Evolutionary conservation across 208 protist genomes (phyloP), one percentile per base, ranked within the genome.

Genomic region (Blechomonas ayalai): DNA sequence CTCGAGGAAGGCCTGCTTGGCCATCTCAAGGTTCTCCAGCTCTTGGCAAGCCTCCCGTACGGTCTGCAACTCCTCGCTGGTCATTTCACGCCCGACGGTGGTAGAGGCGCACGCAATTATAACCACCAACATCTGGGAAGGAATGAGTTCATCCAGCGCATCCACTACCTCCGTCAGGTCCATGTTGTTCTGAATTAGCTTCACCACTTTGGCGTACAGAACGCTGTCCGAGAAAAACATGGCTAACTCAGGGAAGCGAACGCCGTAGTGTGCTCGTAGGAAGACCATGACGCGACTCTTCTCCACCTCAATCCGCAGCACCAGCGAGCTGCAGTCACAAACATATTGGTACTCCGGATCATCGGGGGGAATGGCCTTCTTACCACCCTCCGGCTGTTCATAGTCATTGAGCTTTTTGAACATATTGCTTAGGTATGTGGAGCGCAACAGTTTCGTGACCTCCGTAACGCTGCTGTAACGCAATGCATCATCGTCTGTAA

Each of bases 1-100:
- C 55, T 95, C 85, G 4, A 96, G 72, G 53, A 96, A 90, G 2
- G 76, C 86, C 52, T 94, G 85, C 53, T 95, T 95, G 3, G 82
- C 82, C 59, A 86, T 73, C 50, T 96, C 87, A 16, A 96, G 72
- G 38, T 79, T 87, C 35, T 90, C 77, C 52, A 96, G 77, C 67
- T 94, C 85, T 38, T 90, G 73, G 46, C 82, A 92, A 29, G 88
- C 87, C 37, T 91, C 78, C 10, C 76, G 23, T 5, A 92, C 67
- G 16, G 67, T 65, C 13, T 69, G 57, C 34, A 86, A 42, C 60
- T 92, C 80, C 37, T 78, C 73, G 1, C 45, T 45, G 13, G 28
- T 47, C 26, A 94, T 44, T 22, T 82, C 73, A 9, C 82, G 66
- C 7, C 88, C 87, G 1, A 51, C 26, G n/a, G 90, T 93, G 1